Evolutionary conservation across 345 rosid genomes (phyloP), one percentile per base, ranked within the genome.

Genomic region (Arabidopsis arenosa): DNA sequence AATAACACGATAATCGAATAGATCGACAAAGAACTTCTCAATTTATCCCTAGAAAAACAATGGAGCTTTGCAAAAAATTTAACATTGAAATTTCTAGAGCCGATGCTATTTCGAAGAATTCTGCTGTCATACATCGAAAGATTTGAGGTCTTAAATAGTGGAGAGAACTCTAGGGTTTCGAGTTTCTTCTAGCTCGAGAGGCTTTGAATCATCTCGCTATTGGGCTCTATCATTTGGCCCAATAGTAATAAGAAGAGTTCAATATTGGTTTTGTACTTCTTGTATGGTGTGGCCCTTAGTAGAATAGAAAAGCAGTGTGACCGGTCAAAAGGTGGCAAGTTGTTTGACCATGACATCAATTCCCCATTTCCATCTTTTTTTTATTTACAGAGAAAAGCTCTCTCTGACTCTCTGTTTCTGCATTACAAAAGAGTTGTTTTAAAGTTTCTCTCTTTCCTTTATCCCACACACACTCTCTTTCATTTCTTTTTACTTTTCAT

Each of bases 151-250:
- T 32, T 61, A 68, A 9, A 68, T 76, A 69, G 70, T 5, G 49
- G 64, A 44, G 57, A 44, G n/a, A n/a, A 10, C 8, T 61, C 12
- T 68, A 76, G 80, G 80, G 80, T 43, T 76, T 76, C 11, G 28
- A 53, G 58, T 62, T 56, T 21, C 32, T 28, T 28, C 32, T 47
- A 11, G 8, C 32, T 44, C 7, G 40, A 26, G 30, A 37, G 33
- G 51, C 17, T 17, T 40, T 7, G 66, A 35, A 0, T 45, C 36
- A 44, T 30, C 6, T 57, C 11, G 1, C 26, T 48, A 13, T 18
- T 41, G 72, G 62, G 79, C 68, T 69, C 2, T 36, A 30, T 30
- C 18, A 5, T 13, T 28, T 1, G 54, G 67, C 79, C 68, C 79
- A 67, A 39, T 44, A 73, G 47, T 33, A 44, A 10, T 14, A 35